Evolutionary conservation across 306 rosid species (phyloP).

Genomic region (Begonia loranthoides): DNA sequence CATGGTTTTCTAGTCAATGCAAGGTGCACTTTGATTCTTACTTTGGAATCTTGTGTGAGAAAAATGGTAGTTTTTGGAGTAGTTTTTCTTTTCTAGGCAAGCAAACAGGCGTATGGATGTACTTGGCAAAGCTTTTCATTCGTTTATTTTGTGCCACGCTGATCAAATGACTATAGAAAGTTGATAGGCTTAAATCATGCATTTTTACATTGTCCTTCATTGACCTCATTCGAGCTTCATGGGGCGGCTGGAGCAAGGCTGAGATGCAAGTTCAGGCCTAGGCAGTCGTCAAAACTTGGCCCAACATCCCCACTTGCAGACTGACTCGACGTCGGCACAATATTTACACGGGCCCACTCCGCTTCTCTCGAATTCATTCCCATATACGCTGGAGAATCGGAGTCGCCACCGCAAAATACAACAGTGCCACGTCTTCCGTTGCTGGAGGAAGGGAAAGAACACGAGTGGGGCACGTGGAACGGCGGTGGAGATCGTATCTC

Average conservation of each 20-base stretch:
- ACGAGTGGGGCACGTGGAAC: constrained; percentile 87
- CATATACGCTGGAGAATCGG: constrained; percentile 39
- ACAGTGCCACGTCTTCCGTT: constrained; percentile 25
- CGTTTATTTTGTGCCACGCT: too few species aligned
- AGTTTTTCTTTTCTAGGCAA: too few species aligned
- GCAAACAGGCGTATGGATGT: too few species aligned
- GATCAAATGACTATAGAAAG: too few species aligned
- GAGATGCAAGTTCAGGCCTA: constrained; percentile 86
- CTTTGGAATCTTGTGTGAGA: too few species aligned
- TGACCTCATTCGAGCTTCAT: constrained; percentile 3
- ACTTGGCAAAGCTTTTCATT: too few species aligned
- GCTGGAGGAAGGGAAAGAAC: constrained; percentile 42
- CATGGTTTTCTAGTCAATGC: too few species aligned
- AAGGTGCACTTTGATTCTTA: too few species aligned
- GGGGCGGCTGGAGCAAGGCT: constrained; percentile 75
- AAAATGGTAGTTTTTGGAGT: too few species aligned
- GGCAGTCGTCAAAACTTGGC: constrained; percentile 58
- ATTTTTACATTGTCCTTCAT: too few species aligned
- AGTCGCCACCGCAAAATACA: constrained; percentile 34
- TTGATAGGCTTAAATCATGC: too few species aligned
- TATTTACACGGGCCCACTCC: constrained; percentile 30
- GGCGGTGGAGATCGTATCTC: constrained; percentile 51
- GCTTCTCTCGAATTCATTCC: constrained; percentile 38
- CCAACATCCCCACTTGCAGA: constrained; percentile 56
- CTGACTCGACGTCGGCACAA: constrained; percentile 66